Percentiles rank a stretch among this genome's conserved stretches.
Evolutionary conservation across 257 asterid species (phyloP).

Genomic region (Solanum piurae): DNA sequence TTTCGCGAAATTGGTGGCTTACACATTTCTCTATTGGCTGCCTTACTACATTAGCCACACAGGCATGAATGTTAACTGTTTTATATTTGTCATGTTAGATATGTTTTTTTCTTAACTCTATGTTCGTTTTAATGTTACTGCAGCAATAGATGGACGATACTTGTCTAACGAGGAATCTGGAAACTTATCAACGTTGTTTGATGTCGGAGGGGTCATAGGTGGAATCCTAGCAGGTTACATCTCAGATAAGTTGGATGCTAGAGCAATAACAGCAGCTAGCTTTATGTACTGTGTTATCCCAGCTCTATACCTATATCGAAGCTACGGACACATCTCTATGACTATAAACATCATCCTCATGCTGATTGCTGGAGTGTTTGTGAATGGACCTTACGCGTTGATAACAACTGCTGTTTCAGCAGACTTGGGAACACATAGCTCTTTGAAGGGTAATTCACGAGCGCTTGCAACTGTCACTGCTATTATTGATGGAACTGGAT

Average conservation of each 20-base stretch:
- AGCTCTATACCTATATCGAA: constrained; percentile 68
- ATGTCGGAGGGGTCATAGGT: constrained; percentile 89
- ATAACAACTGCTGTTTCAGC: constrained; percentile 96
- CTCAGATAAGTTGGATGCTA: constrained; percentile 66
- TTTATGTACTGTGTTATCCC: constrained; percentile 94
- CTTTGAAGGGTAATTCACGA: constrained; percentile 65
- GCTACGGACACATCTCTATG: constrained; percentile 72
- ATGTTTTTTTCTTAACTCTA: neutral
- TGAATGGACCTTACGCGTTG: constrained; percentile 93
- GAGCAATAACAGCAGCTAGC: constrained; percentile 94
- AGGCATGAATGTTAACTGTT: constrained; percentile 23
- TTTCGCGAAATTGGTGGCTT: constrained; percentile 89
- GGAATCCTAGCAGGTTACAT: constrained; percentile 88
- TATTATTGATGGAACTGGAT: constrained; percentile 93
- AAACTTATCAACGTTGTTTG: constrained; percentile 75
- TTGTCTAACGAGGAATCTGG: constrained; percentile 74
- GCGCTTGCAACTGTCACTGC: constrained; percentile 96
- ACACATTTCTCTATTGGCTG: constrained; percentile 91
- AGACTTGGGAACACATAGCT: constrained; percentile 87
- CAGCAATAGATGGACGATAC: constrained; percentile 81
- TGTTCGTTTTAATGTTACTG: neutral
- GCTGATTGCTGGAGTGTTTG: constrained; percentile 74
- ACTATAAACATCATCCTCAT: constrained; percentile 52
- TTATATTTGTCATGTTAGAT: neutral
- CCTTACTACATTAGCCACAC: constrained; percentile 96